Conservation (phyloP, 305 asterid species). For the Coffea humblotiana region DNA sequence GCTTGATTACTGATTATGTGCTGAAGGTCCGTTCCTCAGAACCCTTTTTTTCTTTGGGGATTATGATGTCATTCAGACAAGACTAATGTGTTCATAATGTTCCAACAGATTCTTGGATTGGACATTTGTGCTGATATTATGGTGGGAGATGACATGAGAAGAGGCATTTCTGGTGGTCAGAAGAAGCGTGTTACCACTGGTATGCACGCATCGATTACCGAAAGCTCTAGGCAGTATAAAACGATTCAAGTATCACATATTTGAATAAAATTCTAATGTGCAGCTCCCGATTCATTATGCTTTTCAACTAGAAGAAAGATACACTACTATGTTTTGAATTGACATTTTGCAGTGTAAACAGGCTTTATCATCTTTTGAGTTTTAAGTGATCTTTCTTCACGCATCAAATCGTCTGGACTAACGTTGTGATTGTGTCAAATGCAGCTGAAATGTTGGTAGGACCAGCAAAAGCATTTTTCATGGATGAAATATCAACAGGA, state of each 20-base stretch:
- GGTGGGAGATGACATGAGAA: conserved; percentile 65
- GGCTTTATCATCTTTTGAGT: background rate
- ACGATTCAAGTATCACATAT: background rate
- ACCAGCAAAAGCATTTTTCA: conserved; percentile 61
- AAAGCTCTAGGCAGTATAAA: background rate
- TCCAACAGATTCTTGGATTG: conserved; percentile 52
- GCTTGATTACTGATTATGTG: conserved; percentile 56
- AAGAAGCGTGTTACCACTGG: conserved; percentile 58
- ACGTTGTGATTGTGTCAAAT: conserved; percentile 3
- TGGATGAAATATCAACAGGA: conserved; percentile 70
- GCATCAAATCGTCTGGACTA: background rate
- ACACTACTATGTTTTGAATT: background rate
- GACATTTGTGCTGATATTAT: conserved; percentile 58
- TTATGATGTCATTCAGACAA: background rate
- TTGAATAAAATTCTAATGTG: background rate
- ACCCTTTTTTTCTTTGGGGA: background rate
- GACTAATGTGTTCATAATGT: conserved; percentile 10
- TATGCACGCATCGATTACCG: conserved; percentile 9
- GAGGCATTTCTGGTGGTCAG: conserved; percentile 65
- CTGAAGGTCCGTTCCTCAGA: conserved; percentile 40
- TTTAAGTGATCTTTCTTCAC: background rate
- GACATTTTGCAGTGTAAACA: background rate
- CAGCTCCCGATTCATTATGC: background rate
- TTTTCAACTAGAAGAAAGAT: background rate
- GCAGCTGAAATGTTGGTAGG: conserved; percentile 69